A percentile compares a stretch with the other conserved stretches of the same genome.
These are phyloP conservation scores for Mediolabrus comicus DNA, from an alignment of 108 stramenopile species.

Conservation along the genomic window DNA sequence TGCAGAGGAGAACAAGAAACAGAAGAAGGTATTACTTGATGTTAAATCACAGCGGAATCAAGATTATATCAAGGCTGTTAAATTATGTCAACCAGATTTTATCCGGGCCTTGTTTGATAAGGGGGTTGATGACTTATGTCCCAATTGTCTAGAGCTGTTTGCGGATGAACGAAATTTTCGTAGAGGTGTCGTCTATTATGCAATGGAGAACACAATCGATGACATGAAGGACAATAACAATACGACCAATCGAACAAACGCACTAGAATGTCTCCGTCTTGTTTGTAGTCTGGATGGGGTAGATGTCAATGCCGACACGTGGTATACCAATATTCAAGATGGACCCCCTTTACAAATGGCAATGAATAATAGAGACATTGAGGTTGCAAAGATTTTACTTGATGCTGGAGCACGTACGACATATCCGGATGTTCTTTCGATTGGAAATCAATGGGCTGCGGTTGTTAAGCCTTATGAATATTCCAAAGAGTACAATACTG, in stretches of 20 bases:
- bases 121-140: not conserved
- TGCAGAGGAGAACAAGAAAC: not conserved
- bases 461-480: slow-evolving; percentile 1
- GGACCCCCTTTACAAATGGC: slow-evolving; percentile 1
- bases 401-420: not conserved
- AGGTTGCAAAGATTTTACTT: not conserved
- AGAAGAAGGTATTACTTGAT: not conserved
- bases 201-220: slow-evolving; percentile 1
- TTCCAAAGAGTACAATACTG: not conserved
- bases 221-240: not conserved
- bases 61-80: slow-evolving; percentile 8
- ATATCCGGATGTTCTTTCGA: slow-evolving; percentile 1
- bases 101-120: slow-evolving; percentile 2
- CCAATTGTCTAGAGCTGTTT: slow-evolving; percentile 12
- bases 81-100: not conserved
- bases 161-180: not conserved
- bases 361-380: not conserved
- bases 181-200: slow-evolving; percentile 4
- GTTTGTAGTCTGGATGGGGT: slow-evolving; percentile 16
- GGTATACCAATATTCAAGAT: not conserved
- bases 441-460: not conserved
- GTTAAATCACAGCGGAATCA: too few relatives aligned
- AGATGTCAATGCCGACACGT: slow-evolving; percentile 14
- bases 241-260: not conserved
- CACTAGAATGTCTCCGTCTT: slow-evolving; percentile 1